These are phyloP conservation scores for Crepidotus variabilis DNA, from an alignment of 768 basidiomycete genomes.

Conservation along the genomic window DNA sequence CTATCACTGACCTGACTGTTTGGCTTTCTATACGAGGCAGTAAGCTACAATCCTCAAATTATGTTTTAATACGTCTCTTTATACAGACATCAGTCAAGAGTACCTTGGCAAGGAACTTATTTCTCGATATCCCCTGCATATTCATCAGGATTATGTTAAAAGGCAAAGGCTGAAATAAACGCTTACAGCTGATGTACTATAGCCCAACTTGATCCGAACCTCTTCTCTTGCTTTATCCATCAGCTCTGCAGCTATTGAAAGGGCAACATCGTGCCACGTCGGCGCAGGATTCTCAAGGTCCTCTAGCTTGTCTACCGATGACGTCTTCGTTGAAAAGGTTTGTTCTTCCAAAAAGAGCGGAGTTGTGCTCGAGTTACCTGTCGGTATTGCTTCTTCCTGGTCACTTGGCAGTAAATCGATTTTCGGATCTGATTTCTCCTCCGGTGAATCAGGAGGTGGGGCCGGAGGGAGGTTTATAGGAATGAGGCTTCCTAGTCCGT, in stretches of 20 bases:
- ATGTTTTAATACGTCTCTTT: background rate
- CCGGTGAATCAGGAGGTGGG: slow-evolving; percentile 17
- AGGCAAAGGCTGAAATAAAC: slow-evolving; percentile 4
- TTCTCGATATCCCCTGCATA: slow-evolving; percentile 79
- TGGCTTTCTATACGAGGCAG: slow-evolving; percentile 90
- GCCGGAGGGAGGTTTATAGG: slow-evolving; percentile 40
- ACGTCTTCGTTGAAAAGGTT: background rate
- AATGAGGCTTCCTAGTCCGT: slow-evolving; percentile 55
- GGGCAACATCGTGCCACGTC: slow-evolving; percentile 91
- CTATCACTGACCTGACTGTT: slow-evolving; percentile 62
- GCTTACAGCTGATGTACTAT: slow-evolving; percentile 91
- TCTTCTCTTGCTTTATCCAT: slow-evolving; percentile 73
- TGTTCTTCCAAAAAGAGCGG: background rate
- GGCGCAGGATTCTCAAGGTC: slow-evolving; percentile 23
- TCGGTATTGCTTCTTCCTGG: background rate
- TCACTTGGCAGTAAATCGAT: background rate
- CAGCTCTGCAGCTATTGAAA: slow-evolving; percentile 84
- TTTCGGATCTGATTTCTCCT: slow-evolving; percentile 4
- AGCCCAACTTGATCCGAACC: slow-evolving; percentile 70
- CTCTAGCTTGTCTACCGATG: background rate
- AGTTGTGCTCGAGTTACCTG: background rate
- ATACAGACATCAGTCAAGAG: slow-evolving; percentile 1
- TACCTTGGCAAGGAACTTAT: slow-evolving; percentile 95
- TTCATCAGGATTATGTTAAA: background rate
- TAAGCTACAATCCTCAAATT: slow-evolving; percentile 46